Conservation (phyloP, 495 filamentous ascomycete genomes). For the Hypoxylon lienhwacheense region DNA sequence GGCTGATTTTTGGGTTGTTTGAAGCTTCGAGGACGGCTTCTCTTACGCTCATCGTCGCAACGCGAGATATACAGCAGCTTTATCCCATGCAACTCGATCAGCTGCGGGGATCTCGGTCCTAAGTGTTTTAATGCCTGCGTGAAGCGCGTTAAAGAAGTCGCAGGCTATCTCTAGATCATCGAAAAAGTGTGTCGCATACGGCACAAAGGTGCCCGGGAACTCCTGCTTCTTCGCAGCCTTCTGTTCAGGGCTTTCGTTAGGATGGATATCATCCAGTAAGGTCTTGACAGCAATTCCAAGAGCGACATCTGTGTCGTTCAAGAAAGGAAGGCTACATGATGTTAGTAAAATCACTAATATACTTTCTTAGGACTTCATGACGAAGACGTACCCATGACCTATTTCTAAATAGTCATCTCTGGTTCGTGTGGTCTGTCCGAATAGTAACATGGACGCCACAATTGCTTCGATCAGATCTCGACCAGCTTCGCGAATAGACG, state of each 20-base stretch:
- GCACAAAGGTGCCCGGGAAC: slow-evolving; percentile 68
- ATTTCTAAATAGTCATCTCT: slow-evolving; percentile 70
- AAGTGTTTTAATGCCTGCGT: slow-evolving; percentile 66
- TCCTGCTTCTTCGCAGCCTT: slow-evolving; percentile 59
- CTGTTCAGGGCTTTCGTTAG: slow-evolving; percentile 61
- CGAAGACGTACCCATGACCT: slow-evolving; percentile 64
- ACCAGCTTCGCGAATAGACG: slow-evolving; percentile 72
- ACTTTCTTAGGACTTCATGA: not conserved
- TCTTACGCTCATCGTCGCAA: slow-evolving; percentile 29
- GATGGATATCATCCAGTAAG: slow-evolving; percentile 80
- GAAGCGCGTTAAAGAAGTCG: slow-evolving; percentile 79
- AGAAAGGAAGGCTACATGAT: slow-evolving; percentile 75
- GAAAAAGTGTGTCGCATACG: slow-evolving; percentile 71
- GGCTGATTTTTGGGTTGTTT: not conserved
- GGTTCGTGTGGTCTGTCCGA: slow-evolving; percentile 71
- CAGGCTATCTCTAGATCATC: slow-evolving; percentile 80
- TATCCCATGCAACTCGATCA: slow-evolving; percentile 64
- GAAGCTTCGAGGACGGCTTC: not conserved
- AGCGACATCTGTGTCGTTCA: slow-evolving; percentile 77
- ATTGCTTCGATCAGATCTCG: slow-evolving; percentile 83
- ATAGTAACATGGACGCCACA: slow-evolving; percentile 74
- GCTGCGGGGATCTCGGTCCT: slow-evolving; percentile 57
- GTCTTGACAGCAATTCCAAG: slow-evolving; percentile 90
- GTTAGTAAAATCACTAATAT: slow-evolving; percentile 41
- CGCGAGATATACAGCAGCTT: slow-evolving; percentile 65